Evolutionary conservation across 1,139 yeast genomes (phyloP).

Genomic region (Blastobotrys aristatus): DNA sequence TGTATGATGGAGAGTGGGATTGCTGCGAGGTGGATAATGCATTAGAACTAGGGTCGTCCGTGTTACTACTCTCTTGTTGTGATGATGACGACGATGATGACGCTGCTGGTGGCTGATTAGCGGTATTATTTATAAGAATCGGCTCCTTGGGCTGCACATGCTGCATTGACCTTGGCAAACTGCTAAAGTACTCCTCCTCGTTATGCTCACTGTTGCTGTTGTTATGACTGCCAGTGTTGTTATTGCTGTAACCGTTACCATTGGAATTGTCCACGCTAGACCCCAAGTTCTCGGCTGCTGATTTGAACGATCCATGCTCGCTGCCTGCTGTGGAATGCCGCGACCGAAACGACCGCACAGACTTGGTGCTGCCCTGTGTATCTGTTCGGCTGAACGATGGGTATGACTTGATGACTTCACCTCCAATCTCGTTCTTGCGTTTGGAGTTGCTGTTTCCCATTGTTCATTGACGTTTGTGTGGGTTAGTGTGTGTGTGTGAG

Average conservation of each 20-base stretch:
- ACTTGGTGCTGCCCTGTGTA: slow-evolving; percentile 39
- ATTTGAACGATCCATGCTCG: slow-evolving; percentile 28
- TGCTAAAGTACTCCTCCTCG: slow-evolving; percentile 8
- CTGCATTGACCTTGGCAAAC: slow-evolving; percentile 32
- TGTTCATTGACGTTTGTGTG: background rate
- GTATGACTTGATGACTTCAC: slow-evolving; percentile 31
- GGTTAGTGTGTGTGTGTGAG: background rate
- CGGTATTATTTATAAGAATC: slow-evolving; percentile 29
- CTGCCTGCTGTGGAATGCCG: slow-evolving; percentile 21
- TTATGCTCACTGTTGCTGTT: slow-evolving; percentile 4
- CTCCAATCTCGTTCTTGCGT: slow-evolving; percentile 27
- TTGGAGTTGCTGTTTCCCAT: slow-evolving; percentile 37
- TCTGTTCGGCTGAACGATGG: slow-evolving; percentile 41
- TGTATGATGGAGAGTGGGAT: slow-evolving; percentile 15
- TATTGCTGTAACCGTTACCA: slow-evolving; percentile 2
- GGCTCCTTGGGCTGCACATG: slow-evolving; percentile 33
- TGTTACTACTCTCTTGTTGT: background rate
- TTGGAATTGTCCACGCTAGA: slow-evolving; percentile 5
- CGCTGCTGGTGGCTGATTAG: slow-evolving; percentile 21
- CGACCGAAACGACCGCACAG: slow-evolving; percentile 34
- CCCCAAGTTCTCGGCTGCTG: slow-evolving; percentile 17
- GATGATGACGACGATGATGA: background rate
- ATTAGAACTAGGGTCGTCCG: background rate
- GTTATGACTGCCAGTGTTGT: slow-evolving; percentile 7
- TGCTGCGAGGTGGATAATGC: slow-evolving; percentile 6